These are phyloP conservation scores for Aspergillus niger DNA, from an alignment of 2,329 filamentous ascomycete species.

Conservation along the genomic window DNA sequence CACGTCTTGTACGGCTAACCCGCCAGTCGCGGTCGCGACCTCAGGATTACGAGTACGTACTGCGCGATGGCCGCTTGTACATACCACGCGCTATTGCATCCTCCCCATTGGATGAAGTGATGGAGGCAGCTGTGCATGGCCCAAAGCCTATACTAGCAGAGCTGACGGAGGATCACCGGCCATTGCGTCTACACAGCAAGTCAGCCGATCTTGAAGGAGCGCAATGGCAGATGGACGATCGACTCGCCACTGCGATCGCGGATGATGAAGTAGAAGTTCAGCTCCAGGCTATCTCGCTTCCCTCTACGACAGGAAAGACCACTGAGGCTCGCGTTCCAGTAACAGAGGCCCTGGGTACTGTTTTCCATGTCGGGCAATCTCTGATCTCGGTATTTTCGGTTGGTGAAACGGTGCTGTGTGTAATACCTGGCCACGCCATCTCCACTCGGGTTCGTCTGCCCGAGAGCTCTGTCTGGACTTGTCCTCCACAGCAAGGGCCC, in stretches of 20 bases:
- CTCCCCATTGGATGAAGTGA: not conserved
- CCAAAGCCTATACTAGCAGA: not conserved
- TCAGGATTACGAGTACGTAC: not conserved
- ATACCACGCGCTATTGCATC: slow-evolving; percentile 1
- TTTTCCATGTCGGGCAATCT: not conserved
- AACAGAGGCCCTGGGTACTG: not conserved
- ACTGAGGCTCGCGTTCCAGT: not conserved
- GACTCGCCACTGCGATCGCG: not conserved
- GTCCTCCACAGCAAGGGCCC: not conserved
- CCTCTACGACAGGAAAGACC: not conserved
- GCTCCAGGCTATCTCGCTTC: not conserved
- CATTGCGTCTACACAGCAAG: not conserved
- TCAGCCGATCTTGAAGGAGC: not conserved
- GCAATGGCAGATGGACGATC: not conserved
- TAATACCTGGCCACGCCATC: not conserved
- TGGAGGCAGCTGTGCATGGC: not conserved
- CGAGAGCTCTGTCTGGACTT: not conserved
- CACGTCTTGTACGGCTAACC: not conserved
- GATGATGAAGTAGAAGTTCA: not conserved
- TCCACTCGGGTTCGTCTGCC: not conserved
- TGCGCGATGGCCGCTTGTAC: not conserved
- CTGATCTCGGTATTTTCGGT: not conserved
- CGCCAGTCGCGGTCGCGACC: not conserved
- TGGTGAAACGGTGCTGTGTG: not conserved
- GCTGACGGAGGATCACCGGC: not conserved